Base-by-base conservation (phyloP, 2,329 filamentous ascomycete genomes). In the Diaporthe ampelina region DNA sequence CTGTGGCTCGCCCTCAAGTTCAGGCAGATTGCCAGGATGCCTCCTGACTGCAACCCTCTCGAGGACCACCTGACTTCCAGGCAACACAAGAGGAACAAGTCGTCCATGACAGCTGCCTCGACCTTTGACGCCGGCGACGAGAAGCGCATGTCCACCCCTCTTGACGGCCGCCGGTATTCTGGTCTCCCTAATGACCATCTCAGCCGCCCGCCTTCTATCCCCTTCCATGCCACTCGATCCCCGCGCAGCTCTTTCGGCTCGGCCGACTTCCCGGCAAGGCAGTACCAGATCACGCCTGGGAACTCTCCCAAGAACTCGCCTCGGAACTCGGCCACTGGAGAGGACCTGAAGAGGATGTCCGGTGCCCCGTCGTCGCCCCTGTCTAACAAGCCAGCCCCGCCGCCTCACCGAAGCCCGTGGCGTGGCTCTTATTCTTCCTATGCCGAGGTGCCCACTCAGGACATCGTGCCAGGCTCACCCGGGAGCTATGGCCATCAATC, bases 1-100 rank as follows among this genome's bases (percentile, higher is more conserved):
- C 81, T 94, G 43, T 98, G 93, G 84, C 87, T 98, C 35, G 91
- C 91, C 21, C 81, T 94, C 70, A 90, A 93, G 78, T 98, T 98
- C 90, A 91, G 92, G 54, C 93, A 94, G 80, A 98, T 98, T 79
- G 88, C 92, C 7, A 87, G 88, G 26, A 89, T 98, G 81, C 96
- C 96, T 8, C 95, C 96, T 0, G 96, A 98, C 80, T 95, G 98
- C 94, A 98, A 98, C 81, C 96, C 96, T 1, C 88, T 98, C 19
- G 95, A 98, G 81, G 91, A 94, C 77, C 92, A 96, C 79, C 85
- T 97, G 74, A 98, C 95, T 1, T 92, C 94, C 15, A 90, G 92
- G 32, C 85, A 84, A 73, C 95, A 97, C 84, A 95, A 95, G 86
- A 91, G 93, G 80, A 95, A 94, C 82, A 91, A 90, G 82, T 89